Conservation (phyloP, 805 yeast species). For the Kurtzmaniella fragi region DNA sequence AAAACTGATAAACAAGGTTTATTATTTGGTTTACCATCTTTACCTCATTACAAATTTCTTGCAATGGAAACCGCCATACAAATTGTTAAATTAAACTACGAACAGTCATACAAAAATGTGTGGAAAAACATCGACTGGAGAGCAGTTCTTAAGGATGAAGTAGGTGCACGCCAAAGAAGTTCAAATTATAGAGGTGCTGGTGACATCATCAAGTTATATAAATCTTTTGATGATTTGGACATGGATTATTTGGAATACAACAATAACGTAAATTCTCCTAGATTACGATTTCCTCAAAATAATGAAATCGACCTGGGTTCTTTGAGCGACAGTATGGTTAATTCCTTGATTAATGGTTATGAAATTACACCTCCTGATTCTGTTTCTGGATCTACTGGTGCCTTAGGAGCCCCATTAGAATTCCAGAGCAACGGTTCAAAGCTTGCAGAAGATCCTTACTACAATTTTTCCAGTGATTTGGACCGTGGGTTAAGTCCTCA, state of each 20-base stretch:
- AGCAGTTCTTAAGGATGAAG: slow-evolving; percentile 14
- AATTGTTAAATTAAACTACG: slow-evolving; percentile 14
- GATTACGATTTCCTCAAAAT: slow-evolving; percentile 1
- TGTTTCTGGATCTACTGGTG: not conserved
- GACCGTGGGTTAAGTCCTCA: not conserved
- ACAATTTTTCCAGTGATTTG: not conserved
- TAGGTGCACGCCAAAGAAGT: slow-evolving; percentile 9
- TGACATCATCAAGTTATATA: slow-evolving; percentile 26
- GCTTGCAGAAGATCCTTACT: slow-evolving; percentile 1
- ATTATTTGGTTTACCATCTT: slow-evolving; percentile 68
- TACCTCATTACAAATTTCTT: slow-evolving; percentile 64
- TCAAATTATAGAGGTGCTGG: slow-evolving; percentile 31
- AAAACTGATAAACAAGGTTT: slow-evolving; percentile 61
- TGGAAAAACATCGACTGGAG: slow-evolving; percentile 30
- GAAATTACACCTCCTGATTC: not conserved
- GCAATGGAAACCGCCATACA: slow-evolving; percentile 20
- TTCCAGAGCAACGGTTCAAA: not conserved
- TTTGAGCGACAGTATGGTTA: not conserved
- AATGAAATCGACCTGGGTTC: not conserved
- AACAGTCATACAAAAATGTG: slow-evolving; percentile 12
- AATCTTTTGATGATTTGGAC: slow-evolving; percentile 14
- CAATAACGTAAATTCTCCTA: slow-evolving; percentile 1
- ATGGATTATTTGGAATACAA: slow-evolving; percentile 3
- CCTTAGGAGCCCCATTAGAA: slow-evolving; percentile 2
- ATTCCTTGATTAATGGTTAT: not conserved